Evolutionary conservation across 108 stramenopile genomes (phyloP).

Genomic region (Pseudonitzschia multiseries): DNA sequence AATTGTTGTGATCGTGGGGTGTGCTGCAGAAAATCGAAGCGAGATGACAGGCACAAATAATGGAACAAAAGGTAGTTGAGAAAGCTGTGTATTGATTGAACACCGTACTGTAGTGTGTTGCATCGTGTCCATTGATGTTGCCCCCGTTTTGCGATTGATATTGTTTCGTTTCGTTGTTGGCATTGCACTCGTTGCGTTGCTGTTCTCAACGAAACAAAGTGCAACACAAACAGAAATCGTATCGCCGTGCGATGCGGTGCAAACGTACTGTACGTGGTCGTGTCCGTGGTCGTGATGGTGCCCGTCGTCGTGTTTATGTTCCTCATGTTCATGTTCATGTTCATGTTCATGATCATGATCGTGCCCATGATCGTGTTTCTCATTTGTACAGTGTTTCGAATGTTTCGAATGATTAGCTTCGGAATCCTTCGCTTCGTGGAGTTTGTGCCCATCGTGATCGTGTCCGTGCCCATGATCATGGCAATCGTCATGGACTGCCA

Average conservation of each 20-base stretch:
- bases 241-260: background rate
- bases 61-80: too few species aligned
- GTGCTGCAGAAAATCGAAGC: background rate
- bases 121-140: too few species aligned
- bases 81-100: too few species aligned
- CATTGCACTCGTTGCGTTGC: too few species aligned
- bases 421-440: too few species aligned
- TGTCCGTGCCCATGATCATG: slow-evolving; percentile 38
- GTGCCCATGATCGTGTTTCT: slow-evolving; percentile 28
- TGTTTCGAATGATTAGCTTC: too few species aligned
- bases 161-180: too few species aligned
- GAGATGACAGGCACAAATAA: too few species aligned
- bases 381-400: slow-evolving; percentile 22
- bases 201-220: too few species aligned
- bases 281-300: slow-evolving; percentile 33
- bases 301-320: slow-evolving; percentile 25
- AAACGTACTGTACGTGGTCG: background rate
- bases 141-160: too few species aligned
- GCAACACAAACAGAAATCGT: background rate
- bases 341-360: slow-evolving; percentile 37
- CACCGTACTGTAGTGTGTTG: too few species aligned
- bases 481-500: slow-evolving; percentile 32
- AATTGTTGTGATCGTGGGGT: slow-evolving; percentile 28
- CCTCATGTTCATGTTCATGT: background rate
- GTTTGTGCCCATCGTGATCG: background rate